Evolutionary conservation across 2,329 filamentous ascomycete genomes (phyloP), one percentile per base, ranked within the genome.

Genomic region (Penicillium sumatraense): DNA sequence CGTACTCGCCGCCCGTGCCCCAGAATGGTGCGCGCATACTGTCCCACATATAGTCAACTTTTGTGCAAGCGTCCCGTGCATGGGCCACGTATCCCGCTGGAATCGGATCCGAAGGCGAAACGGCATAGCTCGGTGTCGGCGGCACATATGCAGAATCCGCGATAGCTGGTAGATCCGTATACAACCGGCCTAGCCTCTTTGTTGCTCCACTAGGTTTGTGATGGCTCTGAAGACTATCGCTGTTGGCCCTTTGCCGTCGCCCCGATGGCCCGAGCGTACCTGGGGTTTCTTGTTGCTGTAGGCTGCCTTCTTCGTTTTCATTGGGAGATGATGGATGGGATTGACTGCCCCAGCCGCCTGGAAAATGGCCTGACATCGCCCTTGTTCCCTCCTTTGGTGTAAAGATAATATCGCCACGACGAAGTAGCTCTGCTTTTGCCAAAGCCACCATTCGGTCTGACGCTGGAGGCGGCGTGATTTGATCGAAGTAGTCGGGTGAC

Each of bases 11-110:
- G 9, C 93, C 93, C 66, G 91, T 87, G 6, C 93, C 93, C 89
- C 95, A 98, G 59, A 87, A 82, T 0, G 90, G 86, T 2, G 83
- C 78, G 13, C 89, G 84, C 82, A 93, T 93, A 56, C 93, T 97
- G 69, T 99, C 93, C 93, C 95, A 99, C 65, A 93, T 89, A 67
- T 91, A 96, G 73, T 99, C 95, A n/a, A 97, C 83, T 48, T 89
- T 83, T 5, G 90, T 81, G 68, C 92, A 98, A 11, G 89, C 86
- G 69, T 98, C 91, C 58, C 92, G 86, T 8, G 93, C 93, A 75
- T 99, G 95, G 0, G 91, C 85, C 16, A 96, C 90, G 70, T 96
- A 96, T 2, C 93, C 95, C 2, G 86, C 80, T 0, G 95, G 95
- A 54, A 98, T 97, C 7, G 88, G 86, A 41, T 91, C 88, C 7